phyloP scores from a whole-genome alignment of 2,329 filamentous ascomycete species.

The Nemania diffusa region DNA sequence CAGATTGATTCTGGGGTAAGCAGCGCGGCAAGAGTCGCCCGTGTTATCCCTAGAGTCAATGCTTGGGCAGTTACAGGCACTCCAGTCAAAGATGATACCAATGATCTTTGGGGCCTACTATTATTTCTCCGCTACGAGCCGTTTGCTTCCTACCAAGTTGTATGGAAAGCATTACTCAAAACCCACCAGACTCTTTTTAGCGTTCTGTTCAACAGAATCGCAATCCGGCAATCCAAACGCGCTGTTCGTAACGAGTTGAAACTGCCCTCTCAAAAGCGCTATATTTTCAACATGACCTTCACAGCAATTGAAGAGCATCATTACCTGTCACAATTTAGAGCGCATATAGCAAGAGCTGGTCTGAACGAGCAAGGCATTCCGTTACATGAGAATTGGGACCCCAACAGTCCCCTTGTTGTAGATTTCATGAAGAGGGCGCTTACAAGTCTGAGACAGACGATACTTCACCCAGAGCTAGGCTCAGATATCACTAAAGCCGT shows the following conservation, averaged over 20 bases:
- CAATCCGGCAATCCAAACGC: conserved; percentile 87
- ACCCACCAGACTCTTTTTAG: conserved; percentile 72
- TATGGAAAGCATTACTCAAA: conserved; percentile 75
- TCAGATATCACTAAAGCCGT: conserved; percentile 71
- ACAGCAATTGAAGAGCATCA: conserved; percentile 91
- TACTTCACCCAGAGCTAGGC: conserved; percentile 86
- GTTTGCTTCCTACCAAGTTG: conserved; percentile 69
- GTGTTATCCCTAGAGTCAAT: conserved; percentile 82
- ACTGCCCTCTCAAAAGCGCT: conserved; percentile 84
- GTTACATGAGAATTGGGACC: conserved; percentile 69
- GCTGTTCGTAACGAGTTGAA: conserved; percentile 80
- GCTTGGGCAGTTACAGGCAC: conserved; percentile 95
- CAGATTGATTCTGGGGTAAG: conserved; percentile 93
- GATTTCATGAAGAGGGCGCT: conserved; percentile 85
- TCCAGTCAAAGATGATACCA: conserved; percentile 81
- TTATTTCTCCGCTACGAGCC: conserved; percentile 84
- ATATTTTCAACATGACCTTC: conserved; percentile 90
- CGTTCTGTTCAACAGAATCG: conserved; percentile 74
- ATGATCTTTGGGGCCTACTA: conserved; percentile 82
- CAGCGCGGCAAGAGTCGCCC: conserved; percentile 82
- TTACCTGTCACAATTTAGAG: conserved; percentile 78
- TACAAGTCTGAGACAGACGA: conserved; percentile 80
- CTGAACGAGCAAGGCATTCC: conserved; percentile 74
- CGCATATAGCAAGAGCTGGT: conserved; percentile 77
- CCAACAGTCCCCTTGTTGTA: conserved; percentile 64